Base-by-base conservation (phyloP, 139 green algal genomes). In the Chlorella sp. region DNA sequence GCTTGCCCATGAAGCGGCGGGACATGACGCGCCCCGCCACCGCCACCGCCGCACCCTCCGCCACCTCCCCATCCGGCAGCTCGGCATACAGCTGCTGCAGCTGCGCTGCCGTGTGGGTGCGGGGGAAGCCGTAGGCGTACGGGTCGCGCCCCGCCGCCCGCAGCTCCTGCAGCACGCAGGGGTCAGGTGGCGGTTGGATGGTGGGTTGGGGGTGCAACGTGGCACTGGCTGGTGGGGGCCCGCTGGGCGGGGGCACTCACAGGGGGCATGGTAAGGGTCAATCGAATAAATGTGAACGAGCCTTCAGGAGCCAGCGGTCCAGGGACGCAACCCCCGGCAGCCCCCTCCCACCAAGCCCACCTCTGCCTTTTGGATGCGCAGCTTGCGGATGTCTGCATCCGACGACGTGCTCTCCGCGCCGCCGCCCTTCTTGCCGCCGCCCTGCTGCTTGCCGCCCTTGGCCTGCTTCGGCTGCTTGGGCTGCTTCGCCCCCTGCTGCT, bases 1-100 rank as follows among this genome's bases (percentile, higher is more conserved):
- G 93, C 90, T 99, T 99, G 75, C 97, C 97, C 92, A 99, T 98
- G 36, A 98, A 91, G 0, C 97, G 89, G 17, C 94, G 93, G 16
- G 92, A 91, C 89, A 98, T 95, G 1, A 99, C 82, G 32, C 97
- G 92, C 14, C 97, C 97, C 28, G 97, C 94, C 30, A 99, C 93
- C 7, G 89, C 80, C n/a, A 98, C 93, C 16, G 74, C 24, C 22
- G 60, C 79, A 7, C 87, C 81, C 51, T 76, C 65, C 32, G 84
- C 89, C 85, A 94, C 90, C 62, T 91, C 85, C 28, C 96, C 96
- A 13, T 87, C 70, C 0, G 62, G 82, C 48, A 99, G 88, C 11
- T 85, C 82, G 2, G 46, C 46, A 82, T 95, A 94, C 70, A 90
- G 77, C 73, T 92, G 73, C 86, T 98, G 95, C 44, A 99, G 93